These are phyloP conservation scores for Viola pubescens DNA, from an alignment of 441 rosid species.

Conservation along the genomic window DNA sequence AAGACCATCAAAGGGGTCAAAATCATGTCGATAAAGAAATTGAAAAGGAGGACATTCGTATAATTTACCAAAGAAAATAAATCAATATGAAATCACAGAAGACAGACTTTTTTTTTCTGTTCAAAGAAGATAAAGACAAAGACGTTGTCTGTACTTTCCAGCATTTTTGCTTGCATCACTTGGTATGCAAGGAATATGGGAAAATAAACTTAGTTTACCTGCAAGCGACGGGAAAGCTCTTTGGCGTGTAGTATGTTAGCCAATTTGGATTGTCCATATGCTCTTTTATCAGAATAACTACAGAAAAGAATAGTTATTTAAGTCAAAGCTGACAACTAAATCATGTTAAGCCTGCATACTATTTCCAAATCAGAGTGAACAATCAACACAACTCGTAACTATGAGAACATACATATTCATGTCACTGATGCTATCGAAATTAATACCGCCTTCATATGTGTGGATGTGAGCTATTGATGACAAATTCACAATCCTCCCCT, in stretches of 20 bases:
- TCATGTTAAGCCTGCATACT: not conserved
- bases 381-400: not conserved
- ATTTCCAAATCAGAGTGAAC: not conserved
- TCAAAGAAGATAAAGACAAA: too few species aligned
- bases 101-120: too few species aligned
- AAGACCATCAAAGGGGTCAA: too few species aligned
- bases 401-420: conserved; percentile 24
- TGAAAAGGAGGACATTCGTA: too few species aligned
- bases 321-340: not conserved
- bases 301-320: not conserved
- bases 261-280: conserved; percentile 88
- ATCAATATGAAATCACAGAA: too few species aligned
- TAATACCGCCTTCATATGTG: conserved; percentile 53
- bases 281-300: conserved; percentile 76
- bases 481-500: conserved; percentile 82
- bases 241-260: conserved; percentile 76
- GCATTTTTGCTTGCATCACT: too few species aligned
- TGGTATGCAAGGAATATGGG: too few species aligned
- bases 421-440: conserved; percentile 47
- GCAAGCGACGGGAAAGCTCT: conserved; percentile 69
- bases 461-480: conserved; percentile 78
- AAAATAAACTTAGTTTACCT: conserved; percentile 30
- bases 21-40: too few species aligned
- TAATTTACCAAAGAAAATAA: too few species aligned
- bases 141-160: too few species aligned